Base-by-base conservation (phyloP, 352 stramenopile genomes). In the Globisporangium viniferum region DNA sequence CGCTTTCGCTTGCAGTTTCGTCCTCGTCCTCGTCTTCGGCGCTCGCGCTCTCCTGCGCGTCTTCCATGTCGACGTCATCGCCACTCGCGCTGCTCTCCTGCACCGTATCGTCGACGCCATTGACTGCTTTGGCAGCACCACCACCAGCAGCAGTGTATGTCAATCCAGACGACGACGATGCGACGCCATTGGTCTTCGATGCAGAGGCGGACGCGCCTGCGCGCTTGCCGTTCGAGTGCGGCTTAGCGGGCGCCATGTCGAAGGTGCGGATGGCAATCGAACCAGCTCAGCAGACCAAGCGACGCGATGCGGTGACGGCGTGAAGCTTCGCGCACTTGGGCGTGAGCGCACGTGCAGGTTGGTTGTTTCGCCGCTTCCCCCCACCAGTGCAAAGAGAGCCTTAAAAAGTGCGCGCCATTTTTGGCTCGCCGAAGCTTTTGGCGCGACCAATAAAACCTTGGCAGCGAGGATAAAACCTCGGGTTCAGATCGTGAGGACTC, bases 351-450 rank as follows among this genome's bases (percentile, higher is more conserved):
- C 54, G 54, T 35, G 54, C 14, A n/a, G 51, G 8, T 6, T 27
- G 29, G 51, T 36, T 18, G 51, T 59, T n/a, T 39, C 54, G 15
- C 6, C 5, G 27, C 53, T 41, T 59, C 12, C 54, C 53, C 54
- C 54, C 54, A 36, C 59, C 20, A 64, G 41, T 57, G 20, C 33
- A 3, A 44, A 44, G 15, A 44, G 44, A 49, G 44, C 44, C 44
- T 6, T 22, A 49, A 54, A 54, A 31, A 48, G 9, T 66, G 29
- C 60, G 60, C 60, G 60, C 60, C 60, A 66, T 66, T 65, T 65
- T 66, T 66, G 35, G 60, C 44, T 46, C 10, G 5, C 22, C 22
- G 8, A 36, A 10, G 14, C 31, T 54, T 56, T 56, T 48, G 41
- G 41, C 41, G 41, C 14, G 14, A 20, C 14, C 41, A 3, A 48